Evolutionary conservation across 352 stramenopile genomes (phyloP).

Genomic region (Peronospora belbahrii): DNA sequence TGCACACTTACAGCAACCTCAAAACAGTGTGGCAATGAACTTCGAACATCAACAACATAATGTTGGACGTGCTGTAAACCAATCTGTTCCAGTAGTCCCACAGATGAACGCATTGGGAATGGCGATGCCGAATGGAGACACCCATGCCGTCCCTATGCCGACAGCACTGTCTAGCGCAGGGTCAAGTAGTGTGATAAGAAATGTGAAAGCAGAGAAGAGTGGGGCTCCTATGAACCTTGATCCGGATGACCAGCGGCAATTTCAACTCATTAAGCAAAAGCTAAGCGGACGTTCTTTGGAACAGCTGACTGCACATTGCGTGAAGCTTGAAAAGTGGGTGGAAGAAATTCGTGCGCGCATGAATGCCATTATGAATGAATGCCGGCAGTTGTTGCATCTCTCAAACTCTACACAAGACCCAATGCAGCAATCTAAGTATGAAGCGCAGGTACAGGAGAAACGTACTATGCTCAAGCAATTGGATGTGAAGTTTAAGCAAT

Average conservation of each 20-base stretch:
- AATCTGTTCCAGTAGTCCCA: neutral
- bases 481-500: constrained; percentile 76
- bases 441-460: constrained; percentile 68
- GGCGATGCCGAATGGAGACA: constrained; percentile 23
- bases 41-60: constrained; percentile 27
- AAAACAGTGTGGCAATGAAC: constrained; percentile 12
- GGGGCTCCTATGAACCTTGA: constrained; percentile 38
- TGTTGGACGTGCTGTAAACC: constrained; percentile 6
- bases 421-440: constrained; percentile 48
- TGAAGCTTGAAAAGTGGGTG: constrained; percentile 75
- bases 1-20: constrained; percentile 23
- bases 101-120: constrained; percentile 23
- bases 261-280: constrained; percentile 67
- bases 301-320: constrained; percentile 68
- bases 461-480: constrained; percentile 61
- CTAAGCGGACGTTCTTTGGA: constrained; percentile 58
- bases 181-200: constrained; percentile 9
- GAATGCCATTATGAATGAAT: constrained; percentile 80
- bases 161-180: constrained; percentile 4
- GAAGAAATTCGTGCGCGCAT: constrained; percentile 74
- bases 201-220: constrained; percentile 16
- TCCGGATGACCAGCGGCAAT: constrained; percentile 61
- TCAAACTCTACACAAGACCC: constrained; percentile 67
- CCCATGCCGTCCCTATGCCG: constrained; percentile 3
- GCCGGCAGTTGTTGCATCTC: constrained; percentile 64